Conservation (phyloP, 768 basidiomycete species). For the Kwoniella pini region DNA sequence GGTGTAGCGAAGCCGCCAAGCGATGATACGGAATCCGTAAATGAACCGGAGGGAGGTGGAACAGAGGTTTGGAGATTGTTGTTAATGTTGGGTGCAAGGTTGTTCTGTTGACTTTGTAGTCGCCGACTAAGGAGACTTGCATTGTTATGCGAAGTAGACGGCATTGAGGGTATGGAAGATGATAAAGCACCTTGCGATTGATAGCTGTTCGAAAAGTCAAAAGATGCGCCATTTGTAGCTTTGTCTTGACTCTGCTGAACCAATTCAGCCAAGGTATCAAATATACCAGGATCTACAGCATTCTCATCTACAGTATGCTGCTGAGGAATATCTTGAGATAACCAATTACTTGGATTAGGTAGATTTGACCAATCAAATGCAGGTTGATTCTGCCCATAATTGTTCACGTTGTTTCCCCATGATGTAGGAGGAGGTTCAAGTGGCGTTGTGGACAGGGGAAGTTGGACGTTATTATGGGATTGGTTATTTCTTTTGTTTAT, state of each 20-base stretch:
- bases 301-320: neutral
- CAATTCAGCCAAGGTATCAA: conserved; percentile 39
- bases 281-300: conserved; percentile 29
- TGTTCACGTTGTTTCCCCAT: conserved; percentile 22
- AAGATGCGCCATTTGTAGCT: conserved; percentile 5
- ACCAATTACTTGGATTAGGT: conserved; percentile 21
- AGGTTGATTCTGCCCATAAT: neutral
- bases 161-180: conserved; percentile 6
- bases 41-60: conserved; percentile 9
- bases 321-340: neutral
- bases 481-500: neutral
- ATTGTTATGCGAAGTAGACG: neutral
- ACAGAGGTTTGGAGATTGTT: conserved; percentile 8
- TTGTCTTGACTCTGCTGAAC: conserved; percentile 31
- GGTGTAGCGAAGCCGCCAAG: conserved; percentile 2
- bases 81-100: conserved; percentile 6
- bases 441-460: conserved; percentile 31
- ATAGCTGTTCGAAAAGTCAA: conserved; percentile 17
- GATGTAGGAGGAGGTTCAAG: conserved; percentile 38
- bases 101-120: conserved; percentile 18
- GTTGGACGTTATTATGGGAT: neutral
- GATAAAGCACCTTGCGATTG: neutral
- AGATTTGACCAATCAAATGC: conserved; percentile 25
- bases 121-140: conserved; percentile 23
- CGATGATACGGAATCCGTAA: neutral